These are phyloP conservation scores for Sarocladium oryzae DNA, from an alignment of 2,329 filamentous ascomycete species.

Conservation along the genomic window DNA sequence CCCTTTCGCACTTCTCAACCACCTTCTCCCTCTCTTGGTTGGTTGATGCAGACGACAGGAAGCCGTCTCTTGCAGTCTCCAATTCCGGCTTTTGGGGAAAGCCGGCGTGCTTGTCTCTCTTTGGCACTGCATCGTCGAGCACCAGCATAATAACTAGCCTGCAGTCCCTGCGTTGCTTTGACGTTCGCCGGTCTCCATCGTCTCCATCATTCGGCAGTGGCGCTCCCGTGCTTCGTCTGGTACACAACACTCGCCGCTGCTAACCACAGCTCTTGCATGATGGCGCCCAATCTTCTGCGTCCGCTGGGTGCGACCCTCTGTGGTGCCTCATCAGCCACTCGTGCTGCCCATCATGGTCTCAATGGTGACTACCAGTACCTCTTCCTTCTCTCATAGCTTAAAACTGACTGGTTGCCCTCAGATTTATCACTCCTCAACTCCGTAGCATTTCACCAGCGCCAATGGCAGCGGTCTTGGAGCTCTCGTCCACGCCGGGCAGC, in stretches of 20 bases:
- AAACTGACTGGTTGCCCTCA: background rate
- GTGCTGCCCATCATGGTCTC: background rate
- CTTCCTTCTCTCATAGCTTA: background rate
- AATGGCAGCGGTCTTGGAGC: background rate
- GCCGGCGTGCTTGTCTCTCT: background rate
- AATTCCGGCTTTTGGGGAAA: background rate
- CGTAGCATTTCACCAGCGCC: background rate
- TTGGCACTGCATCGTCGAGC: background rate
- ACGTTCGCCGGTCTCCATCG: background rate
- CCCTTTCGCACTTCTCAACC: background rate
- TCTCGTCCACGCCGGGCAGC: background rate
- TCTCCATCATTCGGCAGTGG: background rate
- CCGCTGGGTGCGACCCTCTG: background rate
- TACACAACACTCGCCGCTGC: background rate
- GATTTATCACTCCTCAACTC: background rate
- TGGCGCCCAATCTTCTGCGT: slow-evolving; percentile 8
- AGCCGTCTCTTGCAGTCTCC: background rate
- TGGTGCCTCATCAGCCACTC: background rate
- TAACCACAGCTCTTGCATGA: slow-evolving; percentile 3
- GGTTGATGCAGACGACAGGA: background rate
- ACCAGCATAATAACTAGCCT: background rate
- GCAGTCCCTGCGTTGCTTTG: background rate
- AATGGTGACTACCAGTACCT: background rate
- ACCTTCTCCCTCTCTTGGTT: slow-evolving; percentile 5
- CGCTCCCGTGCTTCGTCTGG: background rate